Evolutionary conservation across 2,329 filamentous ascomycete genomes (phyloP).

Genomic region (Fusarium chaquense): DNA sequence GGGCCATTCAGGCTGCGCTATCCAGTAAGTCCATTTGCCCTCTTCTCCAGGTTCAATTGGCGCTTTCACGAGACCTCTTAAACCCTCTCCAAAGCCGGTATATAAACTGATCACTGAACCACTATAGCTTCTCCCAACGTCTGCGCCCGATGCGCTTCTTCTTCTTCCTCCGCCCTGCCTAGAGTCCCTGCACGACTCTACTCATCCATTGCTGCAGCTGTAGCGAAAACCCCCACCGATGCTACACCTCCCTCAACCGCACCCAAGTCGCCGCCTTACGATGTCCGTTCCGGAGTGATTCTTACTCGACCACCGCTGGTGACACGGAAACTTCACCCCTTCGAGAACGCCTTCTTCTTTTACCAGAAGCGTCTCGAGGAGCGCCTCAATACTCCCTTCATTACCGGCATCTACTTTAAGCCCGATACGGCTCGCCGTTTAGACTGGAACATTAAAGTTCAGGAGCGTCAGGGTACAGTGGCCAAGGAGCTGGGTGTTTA

Average conservation of each 20-base stretch:
- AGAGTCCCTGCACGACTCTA: conserved; percentile 52
- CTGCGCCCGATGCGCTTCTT: conserved; percentile 56
- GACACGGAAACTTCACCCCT: conserved; percentile 84
- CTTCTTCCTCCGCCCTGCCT: conserved; percentile 41
- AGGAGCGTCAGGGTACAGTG: conserved; percentile 77
- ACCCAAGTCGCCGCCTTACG: conserved; percentile 54
- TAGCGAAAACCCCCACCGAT: conserved; percentile 35
- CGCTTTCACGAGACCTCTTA: conserved; percentile 1
- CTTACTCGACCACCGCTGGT: conserved; percentile 90
- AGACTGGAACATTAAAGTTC: conserved; percentile 90
- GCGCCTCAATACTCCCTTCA: conserved; percentile 87
- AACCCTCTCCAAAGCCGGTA: conserved; percentile 1
- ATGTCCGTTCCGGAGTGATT: conserved; percentile 76
- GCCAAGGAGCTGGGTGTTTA: conserved; percentile 89
- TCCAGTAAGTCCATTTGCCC: conserved; percentile 58
- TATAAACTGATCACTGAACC: conserved; percentile 23
- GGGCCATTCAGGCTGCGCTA: conserved; percentile 62
- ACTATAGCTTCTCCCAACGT: conserved; percentile 49
- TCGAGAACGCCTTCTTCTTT: conserved; percentile 94
- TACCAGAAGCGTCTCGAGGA: conserved; percentile 98
- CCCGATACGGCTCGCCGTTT: conserved; percentile 84
- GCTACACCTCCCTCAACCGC: conserved; percentile 39
- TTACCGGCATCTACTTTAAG: conserved; percentile 94
- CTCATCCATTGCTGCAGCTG: conserved; percentile 49
- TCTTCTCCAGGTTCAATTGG: conserved; percentile 36